phyloP scores from a whole-genome alignment of 2,329 filamentous ascomycete species.

The Anisogramma anomala region DNA sequence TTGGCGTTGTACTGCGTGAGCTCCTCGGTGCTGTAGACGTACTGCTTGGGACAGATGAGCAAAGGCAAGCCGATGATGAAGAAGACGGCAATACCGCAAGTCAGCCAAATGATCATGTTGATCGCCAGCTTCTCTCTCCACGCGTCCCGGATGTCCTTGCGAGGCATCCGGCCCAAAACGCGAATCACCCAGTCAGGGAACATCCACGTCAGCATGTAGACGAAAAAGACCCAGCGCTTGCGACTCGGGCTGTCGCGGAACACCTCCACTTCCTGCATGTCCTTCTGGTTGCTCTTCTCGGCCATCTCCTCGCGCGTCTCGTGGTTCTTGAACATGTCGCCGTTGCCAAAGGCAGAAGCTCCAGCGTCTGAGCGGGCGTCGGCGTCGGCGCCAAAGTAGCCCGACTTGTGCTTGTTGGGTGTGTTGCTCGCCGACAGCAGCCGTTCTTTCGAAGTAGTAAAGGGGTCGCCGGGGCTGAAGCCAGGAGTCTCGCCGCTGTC shows the following conservation, averaged over 20 bases:
- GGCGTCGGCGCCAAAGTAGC: slow-evolving; percentile 62
- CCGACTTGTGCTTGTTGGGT: slow-evolving; percentile 61
- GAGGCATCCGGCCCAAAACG: slow-evolving; percentile 68
- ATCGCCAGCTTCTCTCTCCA: slow-evolving; percentile 98
- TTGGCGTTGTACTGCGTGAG: slow-evolving; percentile 65
- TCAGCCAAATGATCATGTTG: slow-evolving; percentile 93
- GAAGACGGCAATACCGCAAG: slow-evolving; percentile 67
- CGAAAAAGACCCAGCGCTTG: slow-evolving; percentile 81
- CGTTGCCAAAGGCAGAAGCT: slow-evolving; percentile 76
- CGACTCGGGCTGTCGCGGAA: slow-evolving; percentile 64
- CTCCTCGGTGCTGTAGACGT: slow-evolving; percentile 74
- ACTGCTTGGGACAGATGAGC: slow-evolving; percentile 81
- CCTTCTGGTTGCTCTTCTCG: slow-evolving; percentile 85
- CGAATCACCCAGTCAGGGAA: slow-evolving; percentile 76
- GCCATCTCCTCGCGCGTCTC: slow-evolving; percentile 91
- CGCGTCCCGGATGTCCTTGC: slow-evolving; percentile 82
- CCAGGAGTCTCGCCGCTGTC: slow-evolving; percentile 51
- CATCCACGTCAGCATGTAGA: slow-evolving; percentile 75
- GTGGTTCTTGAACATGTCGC: slow-evolving; percentile 96
- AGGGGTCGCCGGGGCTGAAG: slow-evolving; percentile 40
- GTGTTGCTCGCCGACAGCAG: slow-evolving; percentile 41
- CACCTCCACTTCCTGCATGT: slow-evolving; percentile 82
- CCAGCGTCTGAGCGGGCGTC: slow-evolving; percentile 87
- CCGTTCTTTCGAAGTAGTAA: slow-evolving; percentile 51
- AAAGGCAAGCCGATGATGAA: slow-evolving; percentile 81